Base-by-base conservation (phyloP, 164 flowering plant species). In the Magnolia officinalis region DNA sequence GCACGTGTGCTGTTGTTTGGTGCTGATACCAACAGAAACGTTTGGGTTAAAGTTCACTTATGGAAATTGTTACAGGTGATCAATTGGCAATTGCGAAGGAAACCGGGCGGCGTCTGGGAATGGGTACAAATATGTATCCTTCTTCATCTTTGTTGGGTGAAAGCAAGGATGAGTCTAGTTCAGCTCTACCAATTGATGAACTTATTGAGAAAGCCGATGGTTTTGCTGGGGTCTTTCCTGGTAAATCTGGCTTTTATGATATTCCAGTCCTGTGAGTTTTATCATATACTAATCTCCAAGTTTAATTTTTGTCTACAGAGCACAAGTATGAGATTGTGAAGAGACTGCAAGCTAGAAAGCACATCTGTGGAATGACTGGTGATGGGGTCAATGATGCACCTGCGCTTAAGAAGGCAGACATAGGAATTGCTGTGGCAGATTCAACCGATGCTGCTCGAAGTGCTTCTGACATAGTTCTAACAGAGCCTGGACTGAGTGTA, bases 171-270 rank as follows among this genome's bases (percentile, higher is more conserved):
- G 88, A 74, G 63, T 52, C 81, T 14, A 3, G 73, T 74, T 31
- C 84, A 24, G 80, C 78, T 49, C 61, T 87, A 7, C 86, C 88
- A 50, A 70, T 89, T 59, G 93, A 88, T 63, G 93, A 90, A 50
- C 89, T 90, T 71, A 87, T 90, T 70, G 91, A 88, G 68, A 87
- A 86, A 52, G 92, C 91, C 72, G 92, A 89, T 84, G 92, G 92
- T 64, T 89, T 89, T 84, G 93, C 93, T 73, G 93, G 93, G 11
- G 91, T 90, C 50, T 90, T 90, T 78, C 93, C 91, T 72, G 93
- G 93, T 88, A 76, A 24, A 67, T 67, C 24, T 50, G 23, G 7
- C 2, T 23, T 55, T 11, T 55, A 55, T 18, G 6, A 9, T 66
- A 64, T 52, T 6, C 18, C 18, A 51, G 49, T 16, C 66, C 2